Percentiles rank a stretch among this genome's conserved stretches.
These are phyloP conservation scores for Carex cristatella DNA, from an alignment of 176 grass and related monocot genomes.

Conservation along the genomic window DNA sequence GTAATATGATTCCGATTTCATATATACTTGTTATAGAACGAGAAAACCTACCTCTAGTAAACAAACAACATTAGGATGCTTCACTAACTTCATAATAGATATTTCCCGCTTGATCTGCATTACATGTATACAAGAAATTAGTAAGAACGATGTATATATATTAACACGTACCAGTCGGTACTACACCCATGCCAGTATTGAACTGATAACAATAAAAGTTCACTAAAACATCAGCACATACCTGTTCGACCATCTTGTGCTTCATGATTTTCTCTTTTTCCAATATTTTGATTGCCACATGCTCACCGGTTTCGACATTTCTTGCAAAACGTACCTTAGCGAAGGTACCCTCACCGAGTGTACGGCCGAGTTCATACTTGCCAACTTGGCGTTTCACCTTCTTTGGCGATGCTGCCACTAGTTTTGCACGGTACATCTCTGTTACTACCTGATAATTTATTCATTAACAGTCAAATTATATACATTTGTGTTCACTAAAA, in stretches of 20 bases:
- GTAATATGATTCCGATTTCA: not conserved
- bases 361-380: constrained; percentile 90
- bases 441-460: constrained; percentile 17
- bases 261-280: constrained; percentile 95
- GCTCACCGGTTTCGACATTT: constrained; percentile 67
- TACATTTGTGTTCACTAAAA: not conserved
- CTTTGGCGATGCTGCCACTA: constrained; percentile 55
- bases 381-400: constrained; percentile 91
- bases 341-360: constrained; percentile 89
- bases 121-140: not conserved
- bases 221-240: constrained; percentile 29
- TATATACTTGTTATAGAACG: not conserved
- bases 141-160: not conserved
- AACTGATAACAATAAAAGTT: not conserved
- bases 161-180: not conserved
- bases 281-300: constrained; percentile 95
- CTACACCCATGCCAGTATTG: not conserved
- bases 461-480: not conserved
- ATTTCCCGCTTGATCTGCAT: constrained; percentile 97
- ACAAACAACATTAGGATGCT: constrained; percentile 92
- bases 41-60: constrained; percentile 64
- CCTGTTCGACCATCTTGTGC: constrained; percentile 91
- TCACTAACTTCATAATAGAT: constrained; percentile 94
- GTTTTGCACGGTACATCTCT: constrained; percentile 65
- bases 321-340: constrained; percentile 89